Conservation (phyloP, 208 protist genomes). For the Angomonas deanei region DNA sequence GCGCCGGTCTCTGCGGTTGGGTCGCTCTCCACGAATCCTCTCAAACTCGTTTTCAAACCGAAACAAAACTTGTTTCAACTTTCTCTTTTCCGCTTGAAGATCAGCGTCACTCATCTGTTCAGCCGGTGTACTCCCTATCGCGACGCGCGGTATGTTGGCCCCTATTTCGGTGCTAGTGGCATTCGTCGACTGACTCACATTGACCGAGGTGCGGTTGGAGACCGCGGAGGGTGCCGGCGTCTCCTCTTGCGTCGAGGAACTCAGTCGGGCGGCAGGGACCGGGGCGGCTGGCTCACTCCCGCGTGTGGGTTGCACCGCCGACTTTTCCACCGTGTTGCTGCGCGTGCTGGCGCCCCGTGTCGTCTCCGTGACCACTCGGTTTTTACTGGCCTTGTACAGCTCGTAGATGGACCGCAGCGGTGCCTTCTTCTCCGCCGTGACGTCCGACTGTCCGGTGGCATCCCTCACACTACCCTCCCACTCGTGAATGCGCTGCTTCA, state of each 20-base stretch:
- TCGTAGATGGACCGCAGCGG: constrained; percentile 77
- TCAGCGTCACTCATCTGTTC: constrained; percentile 45
- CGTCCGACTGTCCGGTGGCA: constrained; percentile 51
- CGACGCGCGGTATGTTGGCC: constrained; percentile 15
- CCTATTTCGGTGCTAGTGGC: constrained; percentile 6
- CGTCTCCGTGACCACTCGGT: constrained; percentile 42
- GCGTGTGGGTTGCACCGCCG: not conserved
- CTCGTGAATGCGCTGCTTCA: constrained; percentile 88
- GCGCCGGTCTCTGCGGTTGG: constrained; percentile 52
- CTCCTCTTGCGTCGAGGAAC: not conserved
- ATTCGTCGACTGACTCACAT: not conserved
- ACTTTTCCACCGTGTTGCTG: constrained; percentile 4
- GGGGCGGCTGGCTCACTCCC: not conserved
- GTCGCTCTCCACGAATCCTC: constrained; percentile 36
- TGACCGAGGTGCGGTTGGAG: not conserved
- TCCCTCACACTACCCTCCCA: constrained; percentile 74
- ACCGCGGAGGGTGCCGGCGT: not conserved
- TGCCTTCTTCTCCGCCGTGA: constrained; percentile 63
- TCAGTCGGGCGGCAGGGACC: not conserved
- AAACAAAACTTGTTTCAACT: constrained; percentile 75
- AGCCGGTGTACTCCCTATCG: constrained; percentile 38
- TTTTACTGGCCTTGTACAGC: constrained; percentile 74
- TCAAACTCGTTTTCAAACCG: constrained; percentile 79
- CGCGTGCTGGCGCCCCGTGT: not conserved
- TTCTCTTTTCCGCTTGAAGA: constrained; percentile 59